These are phyloP conservation scores for Wickerhamiella brachini DNA, from an alignment of 805 yeast species.

Conservation along the genomic window DNA sequence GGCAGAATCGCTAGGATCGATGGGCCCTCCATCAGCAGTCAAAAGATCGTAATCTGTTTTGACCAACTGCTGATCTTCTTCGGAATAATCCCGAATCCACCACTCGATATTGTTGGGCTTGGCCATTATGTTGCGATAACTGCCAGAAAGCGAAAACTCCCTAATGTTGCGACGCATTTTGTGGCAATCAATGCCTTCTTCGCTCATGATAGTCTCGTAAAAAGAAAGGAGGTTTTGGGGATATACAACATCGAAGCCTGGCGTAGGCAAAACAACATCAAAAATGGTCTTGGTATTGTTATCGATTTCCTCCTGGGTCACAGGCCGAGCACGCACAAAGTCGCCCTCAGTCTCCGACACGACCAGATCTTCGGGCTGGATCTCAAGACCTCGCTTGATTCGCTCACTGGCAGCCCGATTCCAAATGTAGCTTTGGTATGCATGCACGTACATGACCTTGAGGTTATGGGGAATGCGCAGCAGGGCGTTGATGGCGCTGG, in stretches of 20 bases:
- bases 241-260: slow-evolving; percentile 84
- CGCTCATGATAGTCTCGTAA: slow-evolving; percentile 57
- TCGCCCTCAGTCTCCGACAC: slow-evolving; percentile 29
- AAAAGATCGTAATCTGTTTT: slow-evolving; percentile 62
- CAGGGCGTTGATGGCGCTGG: slow-evolving; percentile 56
- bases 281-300: slow-evolving; percentile 46
- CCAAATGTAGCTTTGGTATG: slow-evolving; percentile 95
- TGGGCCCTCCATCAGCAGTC: slow-evolving; percentile 4
- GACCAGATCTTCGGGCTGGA: slow-evolving; percentile 15
- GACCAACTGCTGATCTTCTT: slow-evolving; percentile 56
- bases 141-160: slow-evolving; percentile 86
- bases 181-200: slow-evolving; percentile 72
- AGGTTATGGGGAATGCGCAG: slow-evolving; percentile 85
- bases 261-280: slow-evolving; percentile 90
- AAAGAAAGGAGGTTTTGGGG: slow-evolving; percentile 57
- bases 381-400: slow-evolving; percentile 39
- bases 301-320: slow-evolving; percentile 61
- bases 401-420: slow-evolving; percentile 72
- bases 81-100: slow-evolving; percentile 44
- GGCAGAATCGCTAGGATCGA: slow-evolving; percentile 12
- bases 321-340: slow-evolving; percentile 53
- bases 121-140: slow-evolving; percentile 62
- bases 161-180: slow-evolving; percentile 72
- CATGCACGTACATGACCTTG: slow-evolving; percentile 91
- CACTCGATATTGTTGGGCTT: slow-evolving; percentile 54